Evolutionary conservation across 441 rosid species (phyloP).

Genomic region (Syzygium syzygioides): DNA sequence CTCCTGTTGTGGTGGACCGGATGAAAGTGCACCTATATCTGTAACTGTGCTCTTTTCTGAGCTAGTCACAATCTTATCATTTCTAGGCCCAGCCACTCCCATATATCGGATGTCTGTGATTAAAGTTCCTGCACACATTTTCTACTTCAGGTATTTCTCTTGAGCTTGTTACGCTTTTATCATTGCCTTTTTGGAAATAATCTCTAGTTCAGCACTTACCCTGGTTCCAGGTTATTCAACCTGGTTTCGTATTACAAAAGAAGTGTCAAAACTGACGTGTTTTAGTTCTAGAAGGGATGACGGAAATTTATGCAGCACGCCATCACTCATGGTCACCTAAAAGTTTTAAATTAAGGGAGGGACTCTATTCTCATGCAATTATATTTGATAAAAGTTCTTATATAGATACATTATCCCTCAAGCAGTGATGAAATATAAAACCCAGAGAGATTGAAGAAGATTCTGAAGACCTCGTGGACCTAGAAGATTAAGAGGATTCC

Average conservation of each 20-base stretch:
- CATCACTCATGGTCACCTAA: too few species aligned
- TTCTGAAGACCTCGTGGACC: too few species aligned
- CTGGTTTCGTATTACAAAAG: neutral
- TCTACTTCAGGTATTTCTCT: neutral
- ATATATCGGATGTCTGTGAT: neutral
- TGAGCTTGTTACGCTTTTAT: neutral
- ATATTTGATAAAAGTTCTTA: too few species aligned
- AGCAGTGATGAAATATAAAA: too few species aligned
- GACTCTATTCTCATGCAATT: too few species aligned
- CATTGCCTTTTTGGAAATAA: neutral
- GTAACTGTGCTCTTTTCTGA: neutral
- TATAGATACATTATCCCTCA: too few species aligned
- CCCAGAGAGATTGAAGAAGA: too few species aligned
- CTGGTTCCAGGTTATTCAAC: neutral
- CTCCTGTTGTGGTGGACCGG: neutral
- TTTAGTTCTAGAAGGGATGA: too few species aligned
- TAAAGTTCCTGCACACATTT: neutral
- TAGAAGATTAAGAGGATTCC: too few species aligned
- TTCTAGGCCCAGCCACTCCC: neutral
- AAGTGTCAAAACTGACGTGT: neutral
- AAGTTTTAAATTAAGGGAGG: neutral
- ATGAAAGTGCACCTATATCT: neutral
- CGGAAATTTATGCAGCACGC: too few species aligned
- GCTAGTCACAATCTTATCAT: neutral
- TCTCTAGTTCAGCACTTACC: neutral